phyloP scores from a whole-genome alignment of 2,329 filamentous ascomycete genomes.

The Phaeoacremonium minimum region DNA sequence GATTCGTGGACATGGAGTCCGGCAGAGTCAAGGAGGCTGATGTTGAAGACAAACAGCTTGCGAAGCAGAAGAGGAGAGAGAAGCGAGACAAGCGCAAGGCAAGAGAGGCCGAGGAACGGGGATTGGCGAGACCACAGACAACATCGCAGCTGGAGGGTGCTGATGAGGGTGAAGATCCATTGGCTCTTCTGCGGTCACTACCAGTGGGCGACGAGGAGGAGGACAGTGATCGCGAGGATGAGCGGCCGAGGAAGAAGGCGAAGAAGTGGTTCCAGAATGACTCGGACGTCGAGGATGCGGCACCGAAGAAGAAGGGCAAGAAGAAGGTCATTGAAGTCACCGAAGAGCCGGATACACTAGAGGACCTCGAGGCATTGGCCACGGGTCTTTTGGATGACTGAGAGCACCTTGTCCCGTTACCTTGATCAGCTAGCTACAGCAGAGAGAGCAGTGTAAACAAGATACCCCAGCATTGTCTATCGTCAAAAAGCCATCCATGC shows the following conservation, averaged over 20 bases:
- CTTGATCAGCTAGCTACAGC: too few relatives aligned
- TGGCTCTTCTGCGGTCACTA: slow-evolving; percentile 54
- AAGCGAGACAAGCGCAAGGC: slow-evolving; percentile 73
- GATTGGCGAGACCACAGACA: slow-evolving; percentile 22
- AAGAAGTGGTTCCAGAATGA: slow-evolving; percentile 80
- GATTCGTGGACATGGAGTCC: slow-evolving; percentile 74
- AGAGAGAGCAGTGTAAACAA: too few relatives aligned
- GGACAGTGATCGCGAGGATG: slow-evolving; percentile 29
- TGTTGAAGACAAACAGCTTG: slow-evolving; percentile 74
- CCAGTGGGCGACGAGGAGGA: slow-evolving; percentile 30
- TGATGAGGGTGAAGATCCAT: slow-evolving; percentile 44
- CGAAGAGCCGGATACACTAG: slow-evolving; percentile 71
- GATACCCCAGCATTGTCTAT: too few relatives aligned
- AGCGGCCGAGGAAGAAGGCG: slow-evolving; percentile 54
- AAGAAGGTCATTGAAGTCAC: slow-evolving; percentile 55
- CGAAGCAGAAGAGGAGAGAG: slow-evolving; percentile 72
- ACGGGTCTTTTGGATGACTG: slow-evolving; percentile 60
- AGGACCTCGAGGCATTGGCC: slow-evolving; percentile 75
- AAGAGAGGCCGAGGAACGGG: slow-evolving; percentile 52
- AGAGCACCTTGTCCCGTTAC: background rate
- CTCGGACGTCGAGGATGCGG: slow-evolving; percentile 43
- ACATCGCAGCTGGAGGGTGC: slow-evolving; percentile 27
- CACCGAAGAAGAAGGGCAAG: slow-evolving; percentile 36
- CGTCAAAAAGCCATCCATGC: too few relatives aligned
- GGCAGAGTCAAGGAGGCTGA: slow-evolving; percentile 71